phyloP scores from a whole-genome alignment of 208 protist genomes.

The Jaenimonas drosophilae region DNA sequence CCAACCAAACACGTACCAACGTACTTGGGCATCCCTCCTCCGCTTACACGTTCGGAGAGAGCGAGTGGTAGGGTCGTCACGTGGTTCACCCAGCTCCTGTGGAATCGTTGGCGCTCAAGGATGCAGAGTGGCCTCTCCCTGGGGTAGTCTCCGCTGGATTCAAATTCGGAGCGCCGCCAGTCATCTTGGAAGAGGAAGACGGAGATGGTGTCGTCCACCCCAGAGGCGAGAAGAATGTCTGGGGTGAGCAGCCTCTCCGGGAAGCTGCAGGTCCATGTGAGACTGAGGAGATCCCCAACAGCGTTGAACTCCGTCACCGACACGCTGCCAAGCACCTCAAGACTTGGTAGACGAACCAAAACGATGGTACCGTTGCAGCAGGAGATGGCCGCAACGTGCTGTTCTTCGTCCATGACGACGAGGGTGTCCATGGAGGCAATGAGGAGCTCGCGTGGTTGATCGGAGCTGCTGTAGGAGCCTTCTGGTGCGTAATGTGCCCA shows the following conservation, averaged over 20 bases:
- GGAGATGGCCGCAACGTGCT: slow-evolving; percentile 42
- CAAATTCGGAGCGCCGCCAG: no score
- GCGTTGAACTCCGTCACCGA: slow-evolving; percentile 49
- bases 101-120: slow-evolving; percentile 47
- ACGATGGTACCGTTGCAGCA: slow-evolving; percentile 51
- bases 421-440: slow-evolving; percentile 22
- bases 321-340: slow-evolving; percentile 39
- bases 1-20: slow-evolving; percentile 37
- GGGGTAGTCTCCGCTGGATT: no score
- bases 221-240: slow-evolving; percentile 56
- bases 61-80: slow-evolving; percentile 35
- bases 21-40: slow-evolving; percentile 31
- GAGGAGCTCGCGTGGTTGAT: slow-evolving; percentile 9
- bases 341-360: slow-evolving; percentile 35
- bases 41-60: slow-evolving; percentile 10
- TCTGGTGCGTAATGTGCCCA: slow-evolving; percentile 21
- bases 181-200: slow-evolving; percentile 62
- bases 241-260: slow-evolving; percentile 23
- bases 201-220: slow-evolving; percentile 72
- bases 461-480: not conserved
- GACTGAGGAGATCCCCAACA: slow-evolving; percentile 49
- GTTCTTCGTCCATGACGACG: slow-evolving; percentile 40
- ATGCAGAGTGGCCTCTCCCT: slow-evolving; percentile 19
- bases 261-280: slow-evolving; percentile 47
- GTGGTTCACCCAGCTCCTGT: slow-evolving; percentile 65